Percentiles rank a stretch among this genome's conserved stretches.
Evolutionary conservation across 805 yeast species (phyloP).

Genomic region (Yarrowia sp.): DNA sequence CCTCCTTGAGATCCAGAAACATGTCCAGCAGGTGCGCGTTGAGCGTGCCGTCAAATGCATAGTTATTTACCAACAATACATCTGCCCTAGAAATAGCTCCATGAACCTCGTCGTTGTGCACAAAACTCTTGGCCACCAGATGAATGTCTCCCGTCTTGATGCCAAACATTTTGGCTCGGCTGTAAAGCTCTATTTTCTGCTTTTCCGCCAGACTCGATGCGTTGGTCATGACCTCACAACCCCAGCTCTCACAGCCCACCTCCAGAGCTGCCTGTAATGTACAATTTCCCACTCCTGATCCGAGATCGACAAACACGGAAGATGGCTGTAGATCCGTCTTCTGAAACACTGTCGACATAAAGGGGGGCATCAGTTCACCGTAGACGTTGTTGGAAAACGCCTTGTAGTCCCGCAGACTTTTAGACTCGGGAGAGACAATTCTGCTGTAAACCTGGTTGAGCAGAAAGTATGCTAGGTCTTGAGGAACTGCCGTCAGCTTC

Average conservation of each 20-base stretch:
- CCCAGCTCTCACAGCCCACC: slow-evolving; percentile 79
- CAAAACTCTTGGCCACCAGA: slow-evolving; percentile 70
- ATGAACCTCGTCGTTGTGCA: slow-evolving; percentile 57
- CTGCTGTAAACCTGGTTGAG: slow-evolving; percentile 72
- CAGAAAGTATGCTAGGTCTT: slow-evolving; percentile 57
- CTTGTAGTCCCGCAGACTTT: slow-evolving; percentile 63
- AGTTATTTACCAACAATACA: slow-evolving; percentile 77
- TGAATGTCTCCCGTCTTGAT: slow-evolving; percentile 54
- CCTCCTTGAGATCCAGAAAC: slow-evolving; percentile 62
- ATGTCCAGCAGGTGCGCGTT: slow-evolving; percentile 66
- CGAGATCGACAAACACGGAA: slow-evolving; percentile 76
- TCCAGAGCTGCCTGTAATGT: slow-evolving; percentile 86
- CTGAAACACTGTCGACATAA: slow-evolving; percentile 63
- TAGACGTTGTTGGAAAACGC: slow-evolving; percentile 90
- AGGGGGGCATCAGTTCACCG: slow-evolving; percentile 83
- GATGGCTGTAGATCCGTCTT: slow-evolving; percentile 54
- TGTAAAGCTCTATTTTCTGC: slow-evolving; percentile 58
- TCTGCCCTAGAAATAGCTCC: slow-evolving; percentile 59
- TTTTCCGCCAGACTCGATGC: slow-evolving; percentile 66
- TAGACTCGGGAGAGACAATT: slow-evolving; percentile 71
- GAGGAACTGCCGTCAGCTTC: slow-evolving; percentile 30
- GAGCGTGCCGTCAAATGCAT: slow-evolving; percentile 72
- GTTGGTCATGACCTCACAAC: slow-evolving; percentile 84
- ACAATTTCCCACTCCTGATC: slow-evolving; percentile 94
- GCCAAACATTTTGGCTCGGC: slow-evolving; percentile 63